A percentile compares a stretch with the other conserved stretches of the same genome.
phyloP scores from a whole-genome alignment of 257 asterid species.

The Scutellaria minor region DNA sequence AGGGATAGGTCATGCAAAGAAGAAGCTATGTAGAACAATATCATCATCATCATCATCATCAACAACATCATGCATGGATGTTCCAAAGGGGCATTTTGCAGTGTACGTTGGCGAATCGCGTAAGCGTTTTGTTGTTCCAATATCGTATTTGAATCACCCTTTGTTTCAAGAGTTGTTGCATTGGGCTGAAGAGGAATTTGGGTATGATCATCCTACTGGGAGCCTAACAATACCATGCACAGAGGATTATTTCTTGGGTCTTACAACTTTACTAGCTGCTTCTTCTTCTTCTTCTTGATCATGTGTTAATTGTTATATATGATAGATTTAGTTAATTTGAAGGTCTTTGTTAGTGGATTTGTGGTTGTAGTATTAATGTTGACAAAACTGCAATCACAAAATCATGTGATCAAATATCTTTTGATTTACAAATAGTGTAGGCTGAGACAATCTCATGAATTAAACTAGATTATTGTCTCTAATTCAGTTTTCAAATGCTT shows the following conservation, averaged over 20 bases:
- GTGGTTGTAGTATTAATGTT: too few species aligned
- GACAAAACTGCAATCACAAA: too few species aligned
- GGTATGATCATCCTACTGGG: slow-evolving; percentile 63
- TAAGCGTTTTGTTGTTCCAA: slow-evolving; percentile 48
- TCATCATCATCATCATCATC: background rate
- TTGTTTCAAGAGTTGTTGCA: slow-evolving; percentile 65
- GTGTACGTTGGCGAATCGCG: slow-evolving; percentile 50
- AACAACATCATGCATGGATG: slow-evolving; percentile 28
- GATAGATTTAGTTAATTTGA: too few species aligned
- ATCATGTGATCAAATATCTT: too few species aligned
- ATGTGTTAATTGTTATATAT: too few species aligned
- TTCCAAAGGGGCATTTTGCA: slow-evolving; percentile 56
- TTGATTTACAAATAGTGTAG: too few species aligned
- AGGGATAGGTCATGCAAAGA: slow-evolving; percentile 64
- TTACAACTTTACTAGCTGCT: slow-evolving; percentile 37
- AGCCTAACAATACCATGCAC: slow-evolving; percentile 59
- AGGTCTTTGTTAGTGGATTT: too few species aligned
- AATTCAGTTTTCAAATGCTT: too few species aligned
- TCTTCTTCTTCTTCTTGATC: slow-evolving; percentile 42
- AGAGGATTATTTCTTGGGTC: slow-evolving; percentile 47
- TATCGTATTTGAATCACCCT: slow-evolving; percentile 56
- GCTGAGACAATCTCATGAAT: too few species aligned
- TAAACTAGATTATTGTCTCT: too few species aligned
- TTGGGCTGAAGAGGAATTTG: slow-evolving; percentile 70
- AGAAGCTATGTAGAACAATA: slow-evolving; percentile 46